A percentile compares a stretch with the other conserved stretches of the same genome.
phyloP scores from a whole-genome alignment of 805 yeast species.

The Candida germanica region DNA sequence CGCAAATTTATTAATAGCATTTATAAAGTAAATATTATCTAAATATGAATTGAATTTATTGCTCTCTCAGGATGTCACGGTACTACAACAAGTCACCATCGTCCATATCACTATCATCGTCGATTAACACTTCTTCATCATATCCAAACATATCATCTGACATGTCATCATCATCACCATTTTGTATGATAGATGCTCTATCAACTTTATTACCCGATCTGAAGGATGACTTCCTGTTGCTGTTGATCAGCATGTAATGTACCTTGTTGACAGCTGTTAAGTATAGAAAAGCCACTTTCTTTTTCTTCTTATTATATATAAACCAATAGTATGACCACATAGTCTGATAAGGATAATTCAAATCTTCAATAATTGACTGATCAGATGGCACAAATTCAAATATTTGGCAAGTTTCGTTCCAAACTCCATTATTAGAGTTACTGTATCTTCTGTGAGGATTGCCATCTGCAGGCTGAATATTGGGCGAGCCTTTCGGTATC shows the following conservation, averaged over 20 bases:
- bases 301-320: conserved; percentile 84
- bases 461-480: background rate
- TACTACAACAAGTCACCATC: too few species aligned
- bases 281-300: conserved; percentile 85
- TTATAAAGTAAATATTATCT: too few species aligned
- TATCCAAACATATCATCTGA: conserved; percentile 18
- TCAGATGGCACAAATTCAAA: conserved; percentile 64
- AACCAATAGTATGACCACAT: conserved; percentile 87
- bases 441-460: conserved; percentile 2
- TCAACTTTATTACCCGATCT: conserved; percentile 8
- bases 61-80: too few species aligned
- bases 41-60: too few species aligned
- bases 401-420: conserved; percentile 49
- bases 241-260: conserved; percentile 33
- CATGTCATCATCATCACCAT: conserved; percentile 23
- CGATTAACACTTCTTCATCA: conserved; percentile 24
- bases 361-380: conserved; percentile 59
- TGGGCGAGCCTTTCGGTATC: conserved; percentile 22
- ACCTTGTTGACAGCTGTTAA: conserved; percentile 49
- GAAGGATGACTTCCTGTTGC: conserved; percentile 17
- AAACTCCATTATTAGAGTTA: conserved; percentile 15
- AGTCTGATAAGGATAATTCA: conserved; percentile 43
- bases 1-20: too few species aligned
- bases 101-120: conserved; percentile 27
- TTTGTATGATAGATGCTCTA: conserved; percentile 14